Conservation (phyloP, 2,329 filamentous ascomycete species). For the Chrysoporthe deuterocubensis region DNA sequence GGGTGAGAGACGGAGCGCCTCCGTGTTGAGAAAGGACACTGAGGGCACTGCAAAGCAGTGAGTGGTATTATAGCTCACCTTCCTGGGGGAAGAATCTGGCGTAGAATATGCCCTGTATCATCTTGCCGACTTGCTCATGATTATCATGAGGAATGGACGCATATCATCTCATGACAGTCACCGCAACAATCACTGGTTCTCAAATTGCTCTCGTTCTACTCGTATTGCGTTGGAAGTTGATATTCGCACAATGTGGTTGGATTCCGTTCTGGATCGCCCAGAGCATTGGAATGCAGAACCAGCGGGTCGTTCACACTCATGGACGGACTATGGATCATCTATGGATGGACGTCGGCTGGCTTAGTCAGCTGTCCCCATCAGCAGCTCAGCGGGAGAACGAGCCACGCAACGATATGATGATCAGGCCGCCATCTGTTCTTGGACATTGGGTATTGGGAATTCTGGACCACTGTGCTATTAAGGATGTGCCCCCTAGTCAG, state of each 20-base stretch:
- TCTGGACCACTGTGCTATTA: constrained; percentile 4
- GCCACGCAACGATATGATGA: not conserved
- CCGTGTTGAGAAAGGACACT: not conserved
- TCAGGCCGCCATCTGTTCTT: not conserved
- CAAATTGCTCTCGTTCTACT: not conserved
- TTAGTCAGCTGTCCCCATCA: not conserved
- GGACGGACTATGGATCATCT: not conserved
- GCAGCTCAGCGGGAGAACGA: not conserved
- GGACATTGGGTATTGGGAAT: constrained; percentile 2
- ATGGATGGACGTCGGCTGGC: not conserved
- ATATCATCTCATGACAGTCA: not conserved
- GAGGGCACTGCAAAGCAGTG: not conserved
- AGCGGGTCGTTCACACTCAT: not conserved
- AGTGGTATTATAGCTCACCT: constrained; percentile 47
- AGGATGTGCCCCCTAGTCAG: not conserved
- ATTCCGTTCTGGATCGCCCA: not conserved
- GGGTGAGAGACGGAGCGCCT: not conserved
- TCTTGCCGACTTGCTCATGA: constrained; percentile 36
- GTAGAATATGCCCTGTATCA: constrained; percentile 75
- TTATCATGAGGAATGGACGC: constrained; percentile 9
- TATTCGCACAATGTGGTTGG: not conserved
- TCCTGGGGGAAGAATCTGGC: constrained; percentile 69
- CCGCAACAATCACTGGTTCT: not conserved
- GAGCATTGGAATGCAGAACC: not conserved
- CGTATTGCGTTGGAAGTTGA: not conserved